Base-by-base conservation (phyloP, 352 stramenopile genomes). In the Globisporangium middletonii region DNA sequence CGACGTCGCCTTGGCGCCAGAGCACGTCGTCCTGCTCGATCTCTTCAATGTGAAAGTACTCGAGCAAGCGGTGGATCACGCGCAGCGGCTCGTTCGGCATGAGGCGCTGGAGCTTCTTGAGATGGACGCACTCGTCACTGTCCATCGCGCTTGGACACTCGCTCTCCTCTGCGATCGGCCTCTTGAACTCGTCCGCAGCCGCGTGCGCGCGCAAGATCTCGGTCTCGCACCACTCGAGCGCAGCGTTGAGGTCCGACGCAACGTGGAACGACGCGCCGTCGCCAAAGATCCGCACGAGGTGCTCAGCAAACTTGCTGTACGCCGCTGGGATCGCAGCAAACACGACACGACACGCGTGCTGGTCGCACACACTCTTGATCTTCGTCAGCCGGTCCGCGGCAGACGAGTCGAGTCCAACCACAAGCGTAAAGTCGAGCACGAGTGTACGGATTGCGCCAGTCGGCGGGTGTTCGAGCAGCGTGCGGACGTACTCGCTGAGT, bases 401-500 rank as follows among this genome's bases (percentile, higher is more conserved):
- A 13, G 84, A 94, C 18, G 80, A 92, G 50, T 98, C 93, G 45
- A 98, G 79, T 4, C 90, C 90, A 0, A 97, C 75, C 0, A 98
- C 93, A 2, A 98, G 63, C 1, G 88, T 96, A 61, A 98, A 97
- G 60, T 98, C 91, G 8, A 98, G 73, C 37, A 98, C 90, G 35
- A 93, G 66, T 45, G 67, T 89, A 13, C 62, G 60, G 18, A 91
- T 86, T 12, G 47, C 50, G 4, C 18, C 26, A 9, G 43, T 23
- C 15, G 51, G 27, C 6, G 54, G 57, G 1, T 69, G 30, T 35
- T 35, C 75, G 43, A 97, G 82, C 18, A 96, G 60, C 2, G 77
- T 62, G 43, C 85, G 89, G 13, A 97, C 74, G 41, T 86, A 91
- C 52, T 97, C 88, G 48, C 74, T 96, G 8, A 98, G 73, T 47